These are phyloP conservation scores for Sarocladium kiliense DNA, from an alignment of 2,329 filamentous ascomycete species.

Conservation along the genomic window DNA sequence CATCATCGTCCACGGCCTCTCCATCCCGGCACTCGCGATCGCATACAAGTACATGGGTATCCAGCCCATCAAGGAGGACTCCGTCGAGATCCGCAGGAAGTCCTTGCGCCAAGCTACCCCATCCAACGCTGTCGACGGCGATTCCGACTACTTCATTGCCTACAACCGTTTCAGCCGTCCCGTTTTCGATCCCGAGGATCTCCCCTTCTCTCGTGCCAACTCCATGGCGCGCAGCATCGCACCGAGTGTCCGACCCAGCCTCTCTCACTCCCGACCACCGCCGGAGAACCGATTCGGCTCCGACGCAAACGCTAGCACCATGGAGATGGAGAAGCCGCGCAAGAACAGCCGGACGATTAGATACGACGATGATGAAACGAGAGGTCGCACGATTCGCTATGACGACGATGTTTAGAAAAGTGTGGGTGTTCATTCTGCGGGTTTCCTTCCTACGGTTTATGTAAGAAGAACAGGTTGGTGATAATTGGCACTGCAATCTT, in stretches of 20 bases:
- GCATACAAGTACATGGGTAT: constrained; percentile 34
- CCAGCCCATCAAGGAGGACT: constrained; percentile 37
- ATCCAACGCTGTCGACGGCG: constrained; percentile 32
- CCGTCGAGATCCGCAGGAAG: constrained; percentile 30
- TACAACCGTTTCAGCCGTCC: constrained; percentile 45
- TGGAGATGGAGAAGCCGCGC: constrained; percentile 6
- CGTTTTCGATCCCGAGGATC: constrained; percentile 14
- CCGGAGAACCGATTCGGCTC: neutral
- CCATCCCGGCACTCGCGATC: constrained; percentile 34
- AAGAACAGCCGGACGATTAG: neutral
- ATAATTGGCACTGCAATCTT: neutral
- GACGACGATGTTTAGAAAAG: neutral
- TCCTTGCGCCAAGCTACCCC: constrained; percentile 30
- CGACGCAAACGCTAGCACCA: neutral
- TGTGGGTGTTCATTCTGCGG: neutral
- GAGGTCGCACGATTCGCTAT: constrained; percentile 2
- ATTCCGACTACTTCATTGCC: constrained; percentile 34
- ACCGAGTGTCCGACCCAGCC: constrained; percentile 1
- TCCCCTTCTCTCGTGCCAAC: constrained; percentile 7
- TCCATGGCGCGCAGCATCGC: constrained; percentile 8
- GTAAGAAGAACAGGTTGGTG: neutral
- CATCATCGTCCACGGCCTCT: constrained; percentile 42
- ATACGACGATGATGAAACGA: neutral
- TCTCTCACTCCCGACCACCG: neutral
- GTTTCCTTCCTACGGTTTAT: neutral